Percentiles rank a stretch among this genome's conserved stretches.
phyloP scores from a whole-genome alignment of 805 yeast genomes.

The Clavispora vitiphila region DNA sequence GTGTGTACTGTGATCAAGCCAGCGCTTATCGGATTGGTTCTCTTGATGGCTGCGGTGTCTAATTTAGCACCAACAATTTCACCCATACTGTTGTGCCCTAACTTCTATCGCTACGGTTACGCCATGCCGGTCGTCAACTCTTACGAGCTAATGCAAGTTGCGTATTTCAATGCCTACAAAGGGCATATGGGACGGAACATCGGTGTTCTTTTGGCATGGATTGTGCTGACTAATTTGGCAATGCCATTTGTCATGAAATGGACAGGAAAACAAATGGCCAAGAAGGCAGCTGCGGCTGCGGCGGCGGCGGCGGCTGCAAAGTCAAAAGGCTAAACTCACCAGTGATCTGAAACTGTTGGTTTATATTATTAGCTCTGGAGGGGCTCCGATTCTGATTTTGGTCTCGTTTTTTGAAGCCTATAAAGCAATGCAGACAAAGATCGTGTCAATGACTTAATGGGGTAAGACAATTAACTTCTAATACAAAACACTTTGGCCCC shows the following conservation, averaged over 20 bases:
- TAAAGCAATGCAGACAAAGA: no score
- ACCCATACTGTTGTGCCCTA: conserved; percentile 28
- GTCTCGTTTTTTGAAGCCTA: no score
- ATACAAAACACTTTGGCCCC: no score
- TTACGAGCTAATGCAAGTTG: conserved; percentile 28
- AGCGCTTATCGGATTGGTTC: conserved; percentile 23
- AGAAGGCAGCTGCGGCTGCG: not conserved
- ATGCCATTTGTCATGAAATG: conserved; percentile 26
- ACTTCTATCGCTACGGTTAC: conserved; percentile 31
- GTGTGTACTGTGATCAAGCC: conserved; percentile 20
- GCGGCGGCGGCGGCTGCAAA: not conserved
- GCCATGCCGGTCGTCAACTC: conserved; percentile 31
- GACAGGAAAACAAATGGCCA: conserved; percentile 7
- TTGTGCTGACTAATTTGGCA: conserved; percentile 19
- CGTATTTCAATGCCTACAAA: conserved; percentile 29
- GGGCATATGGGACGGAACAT: conserved; percentile 29
- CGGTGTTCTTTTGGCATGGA: conserved; percentile 30
- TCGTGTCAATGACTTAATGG: no score
- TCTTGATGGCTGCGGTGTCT: conserved; percentile 23
- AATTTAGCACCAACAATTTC: conserved; percentile 29
- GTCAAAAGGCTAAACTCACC: no score
- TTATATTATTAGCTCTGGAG: no score
- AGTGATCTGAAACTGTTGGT: no score
- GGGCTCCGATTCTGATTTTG: no score
- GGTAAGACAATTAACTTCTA: no score